Percentiles rank a stretch among this genome's conserved stretches.
These are phyloP conservation scores for Escallonia herrerae DNA, from an alignment of 129 eudicot genomes.

Conservation along the genomic window DNA sequence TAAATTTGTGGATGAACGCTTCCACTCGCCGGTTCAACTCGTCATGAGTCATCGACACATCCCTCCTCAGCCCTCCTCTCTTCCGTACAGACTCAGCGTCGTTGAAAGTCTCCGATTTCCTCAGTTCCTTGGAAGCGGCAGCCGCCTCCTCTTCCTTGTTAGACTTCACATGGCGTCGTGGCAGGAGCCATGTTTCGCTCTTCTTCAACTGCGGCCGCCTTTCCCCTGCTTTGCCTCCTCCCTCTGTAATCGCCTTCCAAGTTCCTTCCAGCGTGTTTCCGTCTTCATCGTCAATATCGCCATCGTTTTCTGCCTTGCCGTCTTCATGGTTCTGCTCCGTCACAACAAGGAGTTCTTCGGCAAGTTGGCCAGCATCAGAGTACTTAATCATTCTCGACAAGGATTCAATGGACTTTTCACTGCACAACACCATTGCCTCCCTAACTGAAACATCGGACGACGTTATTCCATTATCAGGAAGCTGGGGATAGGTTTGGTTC, in stretches of 20 bases:
- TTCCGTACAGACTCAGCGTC: conserved; percentile 29
- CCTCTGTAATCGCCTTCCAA: conserved; percentile 36
- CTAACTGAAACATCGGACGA: too few species aligned
- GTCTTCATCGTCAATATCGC: conserved; percentile 10
- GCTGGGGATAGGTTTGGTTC: too few species aligned
- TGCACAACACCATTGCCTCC: too few species aligned
- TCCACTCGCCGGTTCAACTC: conserved; percentile 60
- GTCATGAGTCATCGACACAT: conserved; percentile 30
- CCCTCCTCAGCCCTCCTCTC: conserved; percentile 32
- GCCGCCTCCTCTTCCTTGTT: conserved; percentile 1
- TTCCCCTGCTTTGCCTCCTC: conserved; percentile 4
- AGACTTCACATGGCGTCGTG: neutral
- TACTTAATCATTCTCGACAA: too few species aligned
- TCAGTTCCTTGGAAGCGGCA: conserved; percentile 32
- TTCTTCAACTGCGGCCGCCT: conserved; percentile 16
- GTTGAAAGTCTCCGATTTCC: conserved; percentile 53
- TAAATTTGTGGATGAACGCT: conserved; percentile 48
- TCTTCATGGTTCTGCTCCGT: too few species aligned
- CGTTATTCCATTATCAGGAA: too few species aligned
- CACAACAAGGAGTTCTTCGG: too few species aligned
- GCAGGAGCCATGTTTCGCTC: conserved; percentile 29
- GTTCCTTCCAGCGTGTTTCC: conserved; percentile 30
- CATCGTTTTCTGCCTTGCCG: neutral
- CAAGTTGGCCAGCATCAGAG: too few species aligned
- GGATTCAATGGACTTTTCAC: too few species aligned